Evolutionary conservation across 306 rosid genomes (phyloP).

Genomic region (Corylus avellana): DNA sequence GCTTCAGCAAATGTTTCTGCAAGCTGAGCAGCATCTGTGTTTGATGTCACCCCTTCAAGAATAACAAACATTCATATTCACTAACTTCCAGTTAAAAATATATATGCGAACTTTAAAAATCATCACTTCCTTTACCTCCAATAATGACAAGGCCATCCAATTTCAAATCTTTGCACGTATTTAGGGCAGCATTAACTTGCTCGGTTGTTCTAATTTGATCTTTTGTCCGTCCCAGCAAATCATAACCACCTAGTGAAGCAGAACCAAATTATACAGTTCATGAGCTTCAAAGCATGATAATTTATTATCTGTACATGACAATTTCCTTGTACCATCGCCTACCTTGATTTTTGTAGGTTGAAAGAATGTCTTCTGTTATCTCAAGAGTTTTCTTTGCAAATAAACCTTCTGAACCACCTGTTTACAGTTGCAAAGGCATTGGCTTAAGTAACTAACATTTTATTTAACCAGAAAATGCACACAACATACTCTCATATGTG

Average conservation of each 20-base stretch:
- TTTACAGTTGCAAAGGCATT: conserved; percentile 21
- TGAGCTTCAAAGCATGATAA: background rate
- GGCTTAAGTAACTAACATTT: conserved; percentile 14
- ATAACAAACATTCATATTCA: conserved; percentile 16
- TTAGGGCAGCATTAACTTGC: conserved; percentile 89
- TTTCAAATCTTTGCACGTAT: conserved; percentile 79
- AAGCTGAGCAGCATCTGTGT: conserved; percentile 98
- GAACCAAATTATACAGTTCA: conserved; percentile 16
- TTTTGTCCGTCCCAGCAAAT: conserved; percentile 91
- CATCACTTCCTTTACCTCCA: conserved; percentile 61
- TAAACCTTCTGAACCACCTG: conserved; percentile 97
- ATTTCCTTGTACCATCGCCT: conserved; percentile 23
- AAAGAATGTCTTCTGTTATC: conserved; percentile 74
- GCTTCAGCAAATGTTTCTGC: conserved; percentile 95
- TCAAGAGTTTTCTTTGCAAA: conserved; percentile 90
- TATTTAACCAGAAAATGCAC: background rate
- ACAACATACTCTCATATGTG: background rate
- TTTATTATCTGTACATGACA: background rate
- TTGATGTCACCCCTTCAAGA: conserved; percentile 87
- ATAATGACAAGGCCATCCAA: conserved; percentile 92
- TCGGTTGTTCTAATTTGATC: conserved; percentile 95
- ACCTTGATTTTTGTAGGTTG: conserved; percentile 95
- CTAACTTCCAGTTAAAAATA: conserved; percentile 8
- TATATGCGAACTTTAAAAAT: conserved; percentile 7
- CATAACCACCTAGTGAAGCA: conserved; percentile 84